Percentiles rank a stretch among this genome's conserved stretches.
These are phyloP conservation scores for Cladophialophora psammophila DNA, from an alignment of 2,329 filamentous ascomycete genomes.

Conservation along the genomic window DNA sequence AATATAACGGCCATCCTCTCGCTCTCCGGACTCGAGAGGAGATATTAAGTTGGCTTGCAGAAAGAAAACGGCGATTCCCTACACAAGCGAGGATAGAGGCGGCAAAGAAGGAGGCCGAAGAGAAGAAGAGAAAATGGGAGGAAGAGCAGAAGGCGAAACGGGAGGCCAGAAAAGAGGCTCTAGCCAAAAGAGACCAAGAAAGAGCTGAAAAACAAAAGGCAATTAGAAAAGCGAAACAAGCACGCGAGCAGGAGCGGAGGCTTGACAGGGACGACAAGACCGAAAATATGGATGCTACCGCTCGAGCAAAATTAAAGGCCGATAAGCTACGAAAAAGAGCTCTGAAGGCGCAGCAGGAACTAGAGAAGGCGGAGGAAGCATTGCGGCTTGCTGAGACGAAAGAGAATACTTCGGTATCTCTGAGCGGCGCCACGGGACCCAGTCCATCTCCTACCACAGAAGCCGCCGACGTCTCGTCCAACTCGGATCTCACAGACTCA, in stretches of 20 bases:
- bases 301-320: constrained; percentile 39
- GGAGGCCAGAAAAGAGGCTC: constrained; percentile 49
- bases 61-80: constrained; percentile 80
- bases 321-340: constrained; percentile 52
- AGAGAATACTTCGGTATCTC: not conserved
- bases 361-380: constrained; percentile 35
- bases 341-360: constrained; percentile 51
- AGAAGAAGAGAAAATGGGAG: constrained; percentile 69
- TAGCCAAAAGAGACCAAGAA: constrained; percentile 41
- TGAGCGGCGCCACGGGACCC: not conserved
- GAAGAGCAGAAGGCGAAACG: constrained; percentile 63
- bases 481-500: constrained; percentile 14
- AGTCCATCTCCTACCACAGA: constrained; percentile 2
- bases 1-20: constrained; percentile 63
- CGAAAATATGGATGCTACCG: constrained; percentile 10
- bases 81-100: constrained; percentile 71
- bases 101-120: constrained; percentile 51
- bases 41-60: constrained; percentile 78
- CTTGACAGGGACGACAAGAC: not conserved
- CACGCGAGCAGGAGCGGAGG: not conserved
- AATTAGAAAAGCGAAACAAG: not conserved
- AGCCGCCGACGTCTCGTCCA: constrained; percentile 3
- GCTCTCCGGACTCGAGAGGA: constrained; percentile 68
- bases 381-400: constrained; percentile 24
- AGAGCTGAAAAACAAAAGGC: constrained; percentile 32